Evolutionary conservation across 371 early-diverging fungal genomes (phyloP).

Genomic region (Blakeslea trispora): DNA sequence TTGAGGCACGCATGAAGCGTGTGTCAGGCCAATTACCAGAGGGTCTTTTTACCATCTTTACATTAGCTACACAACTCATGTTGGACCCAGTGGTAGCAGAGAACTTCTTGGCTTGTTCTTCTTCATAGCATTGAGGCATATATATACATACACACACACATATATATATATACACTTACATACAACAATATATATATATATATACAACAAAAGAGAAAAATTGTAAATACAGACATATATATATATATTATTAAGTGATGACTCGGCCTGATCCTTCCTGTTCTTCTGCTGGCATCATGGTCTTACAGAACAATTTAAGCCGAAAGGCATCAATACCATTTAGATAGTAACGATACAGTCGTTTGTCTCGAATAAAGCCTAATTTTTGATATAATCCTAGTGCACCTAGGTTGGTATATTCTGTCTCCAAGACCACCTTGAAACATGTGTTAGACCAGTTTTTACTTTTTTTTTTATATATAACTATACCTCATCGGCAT

Average conservation of each 20-base stretch:
- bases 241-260: no score
- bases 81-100: conserved; percentile 34
- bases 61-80: conserved; percentile 33
- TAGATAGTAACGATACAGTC: conserved; percentile 88
- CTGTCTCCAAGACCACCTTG: conserved; percentile 93
- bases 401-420: conserved; percentile 86
- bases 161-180: no score
- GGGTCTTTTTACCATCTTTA: conserved; percentile 44
- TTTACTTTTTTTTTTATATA: no score
- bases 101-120: conserved; percentile 22
- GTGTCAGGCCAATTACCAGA: conserved; percentile 30
- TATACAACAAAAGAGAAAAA: no score
- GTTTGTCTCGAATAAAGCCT: conserved; percentile 93
- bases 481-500: conserved; percentile 80
- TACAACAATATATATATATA: no score
- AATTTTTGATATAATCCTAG: conserved; percentile 87
- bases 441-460: no score
- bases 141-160: no score
- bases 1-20: conserved; percentile 39
- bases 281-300: no score
- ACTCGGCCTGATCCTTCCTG: no score
- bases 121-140: no score
- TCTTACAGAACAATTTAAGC: conserved; percentile 75
- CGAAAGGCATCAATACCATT: conserved; percentile 94
- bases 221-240: no score